A percentile compares a stretch with the other conserved stretches of the same genome.
These are phyloP conservation scores for Trifolium pratense DNA, from an alignment of 306 rosid genomes.

Conservation along the genomic window DNA sequence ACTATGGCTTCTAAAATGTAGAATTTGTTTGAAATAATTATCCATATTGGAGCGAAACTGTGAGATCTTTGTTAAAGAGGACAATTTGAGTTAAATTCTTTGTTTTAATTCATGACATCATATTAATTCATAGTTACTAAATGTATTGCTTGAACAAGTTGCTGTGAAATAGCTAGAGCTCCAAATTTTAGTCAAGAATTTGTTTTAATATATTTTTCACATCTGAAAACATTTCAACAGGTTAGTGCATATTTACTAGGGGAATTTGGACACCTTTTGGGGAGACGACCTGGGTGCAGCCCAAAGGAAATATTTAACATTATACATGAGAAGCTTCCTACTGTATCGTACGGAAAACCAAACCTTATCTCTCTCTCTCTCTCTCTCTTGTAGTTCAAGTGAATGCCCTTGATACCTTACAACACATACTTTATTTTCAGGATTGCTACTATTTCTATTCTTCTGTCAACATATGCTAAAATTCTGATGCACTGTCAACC, in stretches of 20 bases:
- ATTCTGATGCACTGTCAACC: constrained; percentile 97
- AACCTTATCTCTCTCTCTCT: constrained; percentile 24
- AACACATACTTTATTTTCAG: constrained; percentile 60
- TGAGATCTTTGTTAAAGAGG: constrained; percentile 24
- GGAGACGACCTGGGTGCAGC: constrained; percentile 90
- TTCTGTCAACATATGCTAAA: constrained; percentile 96
- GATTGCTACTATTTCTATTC: constrained; percentile 83
- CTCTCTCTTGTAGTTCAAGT: constrained; percentile 17
- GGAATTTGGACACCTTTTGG: constrained; percentile 97
- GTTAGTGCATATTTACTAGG: constrained; percentile 97
- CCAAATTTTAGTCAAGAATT: constrained; percentile 4
- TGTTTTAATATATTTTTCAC: constrained; percentile 27
- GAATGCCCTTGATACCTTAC: constrained; percentile 39
- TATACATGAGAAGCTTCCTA: constrained; percentile 97
- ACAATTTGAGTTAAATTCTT: constrained; percentile 28
- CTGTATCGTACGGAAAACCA: constrained; percentile 79
- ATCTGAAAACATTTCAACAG: constrained; percentile 58
- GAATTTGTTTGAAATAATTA: constrained; percentile 23
- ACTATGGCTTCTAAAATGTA: constrained; percentile 37
- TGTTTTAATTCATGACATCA: constrained; percentile 26
- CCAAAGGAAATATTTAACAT: constrained; percentile 84
- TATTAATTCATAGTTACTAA: constrained; percentile 31
- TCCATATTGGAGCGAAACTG: constrained; percentile 25
- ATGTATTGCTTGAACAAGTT: constrained; percentile 32
- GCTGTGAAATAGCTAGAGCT: constrained; percentile 31